phyloP scores from a whole-genome alignment of 2,329 filamentous ascomycete genomes.

The Fusarium torulosum region DNA sequence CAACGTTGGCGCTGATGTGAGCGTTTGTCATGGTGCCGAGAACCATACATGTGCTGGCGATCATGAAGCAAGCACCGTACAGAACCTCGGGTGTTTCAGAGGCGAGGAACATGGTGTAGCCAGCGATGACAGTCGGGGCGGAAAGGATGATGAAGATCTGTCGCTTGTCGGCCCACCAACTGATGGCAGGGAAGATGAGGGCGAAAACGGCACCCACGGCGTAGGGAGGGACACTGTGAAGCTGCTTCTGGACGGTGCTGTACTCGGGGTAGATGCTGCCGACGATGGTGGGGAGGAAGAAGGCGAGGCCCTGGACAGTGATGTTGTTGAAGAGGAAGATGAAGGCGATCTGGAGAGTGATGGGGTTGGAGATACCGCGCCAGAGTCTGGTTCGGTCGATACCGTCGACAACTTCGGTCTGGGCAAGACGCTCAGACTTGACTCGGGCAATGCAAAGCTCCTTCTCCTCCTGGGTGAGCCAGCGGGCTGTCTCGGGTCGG shows the following conservation, averaged over 20 bases:
- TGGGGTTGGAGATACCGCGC: conserved; percentile 70
- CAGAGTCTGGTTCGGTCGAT: conserved; percentile 68
- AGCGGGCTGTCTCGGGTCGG: conserved; percentile 72
- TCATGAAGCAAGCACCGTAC: conserved; percentile 74
- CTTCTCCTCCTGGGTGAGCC: conserved; percentile 74
- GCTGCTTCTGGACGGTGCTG: conserved; percentile 71
- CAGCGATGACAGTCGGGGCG: conserved; percentile 70
- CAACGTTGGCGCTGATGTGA: conserved; percentile 72
- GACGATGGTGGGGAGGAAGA: conserved; percentile 76
- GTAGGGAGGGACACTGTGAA: conserved; percentile 75
- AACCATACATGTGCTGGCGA: conserved; percentile 69
- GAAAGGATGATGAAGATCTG: conserved; percentile 67
- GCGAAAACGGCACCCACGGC: conserved; percentile 72
- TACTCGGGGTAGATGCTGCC: conserved; percentile 70
- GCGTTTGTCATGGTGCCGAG: conserved; percentile 73
- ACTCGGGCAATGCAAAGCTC: conserved; percentile 73
- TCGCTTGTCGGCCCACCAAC: conserved; percentile 67
- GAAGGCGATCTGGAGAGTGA: conserved; percentile 65
- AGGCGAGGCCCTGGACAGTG: conserved; percentile 74
- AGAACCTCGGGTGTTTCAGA: conserved; percentile 60
- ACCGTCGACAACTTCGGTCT: conserved; percentile 71
- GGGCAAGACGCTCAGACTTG: conserved; percentile 68
- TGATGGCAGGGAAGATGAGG: conserved; percentile 67
- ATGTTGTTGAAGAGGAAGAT: conserved; percentile 75
- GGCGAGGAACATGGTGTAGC: conserved; percentile 74